A percentile compares a stretch with the other conserved stretches of the same genome.
Conservation (phyloP, 2,329 filamentous ascomycete genomes). For the Saccharata proteae region DNA sequence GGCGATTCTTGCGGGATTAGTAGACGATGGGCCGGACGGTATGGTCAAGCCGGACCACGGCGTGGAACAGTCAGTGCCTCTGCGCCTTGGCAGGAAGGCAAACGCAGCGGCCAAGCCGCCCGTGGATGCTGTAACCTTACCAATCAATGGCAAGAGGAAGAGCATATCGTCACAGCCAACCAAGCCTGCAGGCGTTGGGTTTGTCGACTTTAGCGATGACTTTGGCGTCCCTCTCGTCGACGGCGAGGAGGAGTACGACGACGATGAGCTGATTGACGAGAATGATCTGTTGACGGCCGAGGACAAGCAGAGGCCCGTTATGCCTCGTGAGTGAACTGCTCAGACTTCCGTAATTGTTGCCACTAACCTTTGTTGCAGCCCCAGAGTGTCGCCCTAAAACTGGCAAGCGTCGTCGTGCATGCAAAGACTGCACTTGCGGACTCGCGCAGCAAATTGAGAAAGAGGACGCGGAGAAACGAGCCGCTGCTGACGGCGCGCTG, state of each 20-base stretch:
- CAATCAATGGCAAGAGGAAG: slow-evolving; percentile 31
- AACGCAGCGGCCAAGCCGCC: slow-evolving; percentile 27
- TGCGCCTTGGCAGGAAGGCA: slow-evolving; percentile 52
- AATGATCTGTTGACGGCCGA: slow-evolving; percentile 75
- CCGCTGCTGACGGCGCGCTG: slow-evolving; percentile 50
- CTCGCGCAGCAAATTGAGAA: slow-evolving; percentile 73
- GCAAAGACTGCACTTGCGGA: slow-evolving; percentile 96
- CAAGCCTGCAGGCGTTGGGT: slow-evolving; percentile 49
- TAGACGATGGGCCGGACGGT: slow-evolving; percentile 45
- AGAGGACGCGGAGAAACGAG: slow-evolving; percentile 64
- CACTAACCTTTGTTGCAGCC: slow-evolving; percentile 38
- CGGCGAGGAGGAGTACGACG: slow-evolving; percentile 36
- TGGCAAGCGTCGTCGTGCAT: slow-evolving; percentile 81
- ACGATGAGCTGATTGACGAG: slow-evolving; percentile 86
- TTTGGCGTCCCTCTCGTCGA: slow-evolving; percentile 40
- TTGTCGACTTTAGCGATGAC: slow-evolving; percentile 56
- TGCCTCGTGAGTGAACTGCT: slow-evolving; percentile 55
- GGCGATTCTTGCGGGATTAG: slow-evolving; percentile 70
- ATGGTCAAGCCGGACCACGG: slow-evolving; percentile 63
- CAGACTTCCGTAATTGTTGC: background rate
- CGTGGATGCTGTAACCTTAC: slow-evolving; percentile 12
- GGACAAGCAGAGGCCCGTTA: slow-evolving; percentile 64
- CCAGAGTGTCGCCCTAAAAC: slow-evolving; percentile 77
- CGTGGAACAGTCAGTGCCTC: slow-evolving; percentile 43
- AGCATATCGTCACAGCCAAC: slow-evolving; percentile 21